Evolutionary conservation across 2,329 filamentous ascomycete genomes (phyloP).

Genomic region (Zelopaecilomyces penicillatus): DNA sequence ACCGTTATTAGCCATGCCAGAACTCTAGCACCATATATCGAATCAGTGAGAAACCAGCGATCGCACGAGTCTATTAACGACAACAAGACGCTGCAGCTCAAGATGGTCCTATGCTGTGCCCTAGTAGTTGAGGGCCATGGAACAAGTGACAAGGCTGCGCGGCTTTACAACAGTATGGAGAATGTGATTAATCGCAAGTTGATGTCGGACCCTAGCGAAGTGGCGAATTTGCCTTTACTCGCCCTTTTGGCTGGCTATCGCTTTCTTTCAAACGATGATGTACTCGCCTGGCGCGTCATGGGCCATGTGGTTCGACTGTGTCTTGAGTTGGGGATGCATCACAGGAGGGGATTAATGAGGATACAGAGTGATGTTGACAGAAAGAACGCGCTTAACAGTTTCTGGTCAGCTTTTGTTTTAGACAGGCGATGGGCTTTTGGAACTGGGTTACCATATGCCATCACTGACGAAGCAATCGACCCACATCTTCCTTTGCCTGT

Average conservation of each 20-base stretch:
- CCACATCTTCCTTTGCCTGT: constrained; percentile 71
- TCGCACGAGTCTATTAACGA: constrained; percentile 35
- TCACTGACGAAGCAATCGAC: constrained; percentile 82
- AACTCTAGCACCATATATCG: constrained; percentile 63
- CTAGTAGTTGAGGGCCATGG: constrained; percentile 72
- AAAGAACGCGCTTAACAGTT: constrained; percentile 59
- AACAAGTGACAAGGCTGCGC: constrained; percentile 63
- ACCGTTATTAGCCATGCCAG: constrained; percentile 62
- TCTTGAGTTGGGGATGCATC: constrained; percentile 74
- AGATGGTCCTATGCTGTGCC: constrained; percentile 73
- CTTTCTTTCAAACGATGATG: constrained; percentile 79
- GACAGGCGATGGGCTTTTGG: constrained; percentile 84
- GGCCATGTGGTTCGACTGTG: constrained; percentile 75
- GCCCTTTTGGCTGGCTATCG: constrained; percentile 57
- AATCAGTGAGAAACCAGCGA: constrained; percentile 33
- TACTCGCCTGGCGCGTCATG: constrained; percentile 78
- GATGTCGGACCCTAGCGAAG: constrained; percentile 43
- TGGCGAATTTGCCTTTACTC: constrained; percentile 41
- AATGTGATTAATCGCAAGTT: constrained; percentile 58
- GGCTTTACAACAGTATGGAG: constrained; percentile 70
- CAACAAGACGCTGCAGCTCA: constrained; percentile 59
- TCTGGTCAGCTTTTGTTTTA: constrained; percentile 81
- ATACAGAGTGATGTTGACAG: constrained; percentile 64
- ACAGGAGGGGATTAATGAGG: constrained; percentile 61
- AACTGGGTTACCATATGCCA: constrained; percentile 77